phyloP scores from a whole-genome alignment of 1,284 basidiomycete genomes.

The Vanrija sp. region DNA sequence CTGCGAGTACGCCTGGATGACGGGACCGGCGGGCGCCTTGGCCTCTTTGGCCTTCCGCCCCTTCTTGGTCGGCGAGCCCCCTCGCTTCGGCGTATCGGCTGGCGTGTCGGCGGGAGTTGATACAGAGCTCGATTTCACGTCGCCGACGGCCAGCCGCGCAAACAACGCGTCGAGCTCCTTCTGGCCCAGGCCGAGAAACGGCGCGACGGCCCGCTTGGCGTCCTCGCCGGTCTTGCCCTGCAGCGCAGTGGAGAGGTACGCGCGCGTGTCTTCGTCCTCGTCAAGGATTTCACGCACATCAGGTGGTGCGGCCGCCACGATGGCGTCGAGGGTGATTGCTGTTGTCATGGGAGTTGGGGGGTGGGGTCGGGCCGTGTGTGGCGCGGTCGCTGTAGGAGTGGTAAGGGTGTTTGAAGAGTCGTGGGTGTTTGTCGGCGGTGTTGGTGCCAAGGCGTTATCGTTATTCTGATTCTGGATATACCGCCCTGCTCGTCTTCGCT shows the following conservation, averaged over 20 bases:
- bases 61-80: slow-evolving; percentile 1
- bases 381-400: too few relatives aligned
- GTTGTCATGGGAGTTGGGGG: not conserved
- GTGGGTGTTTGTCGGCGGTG: too few relatives aligned
- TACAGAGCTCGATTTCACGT: not conserved
- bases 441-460: too few relatives aligned
- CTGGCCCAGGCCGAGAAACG: slow-evolving; percentile 13
- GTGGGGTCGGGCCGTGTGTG: not conserved
- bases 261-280: slow-evolving; percentile 10
- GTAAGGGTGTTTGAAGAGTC: too few relatives aligned
- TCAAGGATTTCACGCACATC: slow-evolving; percentile 11
- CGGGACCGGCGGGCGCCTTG: not conserved
- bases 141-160: not conserved
- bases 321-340: slow-evolving; percentile 8
- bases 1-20: slow-evolving; percentile 26
- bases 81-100: not conserved
- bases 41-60: not conserved
- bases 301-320: slow-evolving; percentile 9
- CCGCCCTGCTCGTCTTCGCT: too few relatives aligned
- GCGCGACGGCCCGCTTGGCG: slow-evolving; percentile 7
- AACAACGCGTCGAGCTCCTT: slow-evolving; percentile 12
- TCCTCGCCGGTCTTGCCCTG: slow-evolving; percentile 1
- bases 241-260: slow-evolving; percentile 7
- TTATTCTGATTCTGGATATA: too few relatives aligned
- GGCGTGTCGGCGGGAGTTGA: too few relatives aligned